Evolutionary conservation across 768 basidiomycete species (phyloP).

Genomic region (Nidularia pulvinata): DNA sequence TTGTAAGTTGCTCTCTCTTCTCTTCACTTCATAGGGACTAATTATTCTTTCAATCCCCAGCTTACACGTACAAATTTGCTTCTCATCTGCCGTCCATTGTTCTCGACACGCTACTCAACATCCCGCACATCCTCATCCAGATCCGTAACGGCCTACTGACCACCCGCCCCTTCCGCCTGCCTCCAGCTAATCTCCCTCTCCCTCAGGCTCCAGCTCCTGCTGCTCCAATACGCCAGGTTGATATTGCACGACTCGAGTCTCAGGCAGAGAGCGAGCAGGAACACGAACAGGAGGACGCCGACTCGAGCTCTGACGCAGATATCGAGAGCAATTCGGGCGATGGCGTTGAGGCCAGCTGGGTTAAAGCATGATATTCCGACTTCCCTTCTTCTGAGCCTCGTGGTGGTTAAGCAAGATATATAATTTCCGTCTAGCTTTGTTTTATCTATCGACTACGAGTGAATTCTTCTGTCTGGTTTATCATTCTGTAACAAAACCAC

Average conservation of each 20-base stretch:
- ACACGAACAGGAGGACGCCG: constrained; percentile 21
- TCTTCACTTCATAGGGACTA: constrained; percentile 2
- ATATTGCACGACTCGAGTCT: background rate
- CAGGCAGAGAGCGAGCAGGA: constrained; percentile 5
- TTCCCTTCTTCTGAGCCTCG: too few relatives aligned
- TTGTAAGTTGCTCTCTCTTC: constrained; percentile 38
- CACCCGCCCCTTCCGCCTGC: constrained; percentile 38
- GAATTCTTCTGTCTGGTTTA: too few relatives aligned
- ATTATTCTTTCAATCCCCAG: constrained; percentile 30
- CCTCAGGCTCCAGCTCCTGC: constrained; percentile 10
- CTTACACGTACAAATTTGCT: constrained; percentile 67
- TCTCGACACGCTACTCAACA: constrained; percentile 62
- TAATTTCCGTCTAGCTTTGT: too few relatives aligned
- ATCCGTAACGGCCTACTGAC: constrained; percentile 63
- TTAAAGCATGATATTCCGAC: constrained; percentile 37
- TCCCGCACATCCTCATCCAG: constrained; percentile 66
- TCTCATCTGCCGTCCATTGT: constrained; percentile 67
- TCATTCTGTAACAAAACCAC: too few relatives aligned
- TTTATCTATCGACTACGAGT: too few relatives aligned
- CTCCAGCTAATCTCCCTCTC: constrained; percentile 26
- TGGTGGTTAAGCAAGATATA: too few relatives aligned
- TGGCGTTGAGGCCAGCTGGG: constrained; percentile 64
- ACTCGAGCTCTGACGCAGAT: constrained; percentile 64
- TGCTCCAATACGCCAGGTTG: background rate
- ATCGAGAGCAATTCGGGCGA: constrained; percentile 63